These are phyloP conservation scores for Camellia oleifera DNA, from an alignment of 179 eudicot species.

Conservation along the genomic window DNA sequence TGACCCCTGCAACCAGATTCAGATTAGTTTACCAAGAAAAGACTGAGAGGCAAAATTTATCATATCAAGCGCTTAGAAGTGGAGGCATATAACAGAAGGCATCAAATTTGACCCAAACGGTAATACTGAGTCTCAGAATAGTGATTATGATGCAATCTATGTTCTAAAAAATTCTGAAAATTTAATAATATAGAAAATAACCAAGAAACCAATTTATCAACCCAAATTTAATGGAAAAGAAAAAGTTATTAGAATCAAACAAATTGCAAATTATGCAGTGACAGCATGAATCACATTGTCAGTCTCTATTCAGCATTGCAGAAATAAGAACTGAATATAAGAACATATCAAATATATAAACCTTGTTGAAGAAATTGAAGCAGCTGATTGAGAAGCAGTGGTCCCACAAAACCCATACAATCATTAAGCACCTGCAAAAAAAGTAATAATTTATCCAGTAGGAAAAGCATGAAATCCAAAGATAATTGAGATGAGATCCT, in stretches of 20 bases:
- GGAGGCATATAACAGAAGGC: background rate
- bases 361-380: slow-evolving; percentile 87
- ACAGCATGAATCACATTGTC: background rate
- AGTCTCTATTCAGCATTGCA: slow-evolving; percentile 1
- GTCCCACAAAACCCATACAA: slow-evolving; percentile 83
- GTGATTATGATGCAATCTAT: background rate
- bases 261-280: background rate
- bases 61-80: background rate
- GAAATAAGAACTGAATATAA: background rate
- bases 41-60: background rate
- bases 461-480: background rate
- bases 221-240: too few species aligned
- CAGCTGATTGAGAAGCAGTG: slow-evolving; percentile 82
- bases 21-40: background rate
- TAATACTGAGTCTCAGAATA: background rate
- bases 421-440: slow-evolving; percentile 78
- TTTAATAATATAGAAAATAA: background rate
- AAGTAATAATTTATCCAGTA: background rate
- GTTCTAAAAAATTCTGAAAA: background rate
- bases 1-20: background rate
- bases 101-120: background rate
- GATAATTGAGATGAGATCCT: background rate
- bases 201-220: background rate
- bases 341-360: slow-evolving; percentile 16
- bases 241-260: background rate